Evolutionary conservation across 208 protist species (phyloP), one percentile per base, ranked within the genome.

Genomic region (Leishmania tropica): DNA sequence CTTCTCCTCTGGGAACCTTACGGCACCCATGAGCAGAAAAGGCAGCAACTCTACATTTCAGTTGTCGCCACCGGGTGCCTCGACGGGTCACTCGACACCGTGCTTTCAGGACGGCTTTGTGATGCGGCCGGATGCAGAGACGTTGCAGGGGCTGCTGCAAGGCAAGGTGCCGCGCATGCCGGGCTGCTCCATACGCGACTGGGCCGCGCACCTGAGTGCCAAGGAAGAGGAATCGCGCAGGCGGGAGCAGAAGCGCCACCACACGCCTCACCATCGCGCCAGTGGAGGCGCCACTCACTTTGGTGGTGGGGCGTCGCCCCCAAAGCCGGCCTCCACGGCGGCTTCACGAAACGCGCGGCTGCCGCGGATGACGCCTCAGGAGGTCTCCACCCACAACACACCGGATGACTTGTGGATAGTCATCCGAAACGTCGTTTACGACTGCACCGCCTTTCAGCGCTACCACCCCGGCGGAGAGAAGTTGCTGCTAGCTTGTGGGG

Each of bases 401-500:
- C 42, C 75, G 35, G 90, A 91, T 68, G 92, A 95, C 74, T 53
- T 95, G 53, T 98, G 94, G 94, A 86, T 96, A 47, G 91, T 98
- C 37, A 79, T 97, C 7, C 78, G 83, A 17, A 87, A 86, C 35
- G 87, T 95, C 2, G 94, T 96, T 11, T 97, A 96, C 85, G 92
- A 97, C 83, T 89, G 87, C 77, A 96, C 93, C 0, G 62, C 80
- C 64, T 97, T 96, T 79, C 84, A 88, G 42, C 84, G 83, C 48
- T 96, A 88, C 54, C 95, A 97, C 85, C 93, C 93, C 0, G 93
- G 91, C 15, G 93, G 93, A 1, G 90, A 83, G 42, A 81, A 78
- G n/a, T 37, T 96, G 17, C 79, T 97, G 58, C 78, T 87, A 58
- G 83, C 78, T 15, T 95, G 87, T 82, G 93, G 82, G 2, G 94